Percentiles rank a stretch among this genome's conserved stretches.
These are phyloP conservation scores for Scleromitrula shiraiana DNA, from an alignment of 2,329 filamentous ascomycete genomes.

Conservation along the genomic window DNA sequence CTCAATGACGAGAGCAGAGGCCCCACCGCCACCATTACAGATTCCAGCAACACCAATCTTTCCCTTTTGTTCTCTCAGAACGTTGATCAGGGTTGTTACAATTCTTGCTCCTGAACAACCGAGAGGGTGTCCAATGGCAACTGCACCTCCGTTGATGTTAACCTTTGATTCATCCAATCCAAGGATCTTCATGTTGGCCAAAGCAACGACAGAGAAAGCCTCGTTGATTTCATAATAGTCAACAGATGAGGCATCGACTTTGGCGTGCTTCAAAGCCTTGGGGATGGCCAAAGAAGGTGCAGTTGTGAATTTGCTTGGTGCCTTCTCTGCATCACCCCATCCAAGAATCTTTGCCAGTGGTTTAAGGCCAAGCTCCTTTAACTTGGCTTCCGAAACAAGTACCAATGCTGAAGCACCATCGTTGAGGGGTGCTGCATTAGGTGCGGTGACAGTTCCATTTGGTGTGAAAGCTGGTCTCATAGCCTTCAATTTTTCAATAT, in stretches of 20 bases:
- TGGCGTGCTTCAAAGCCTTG: constrained; percentile 94
- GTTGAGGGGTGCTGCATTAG: constrained; percentile 93
- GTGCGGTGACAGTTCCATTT: constrained; percentile 80
- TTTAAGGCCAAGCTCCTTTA: constrained; percentile 85
- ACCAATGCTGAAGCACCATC: constrained; percentile 90
- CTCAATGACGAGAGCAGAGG: constrained; percentile 89
- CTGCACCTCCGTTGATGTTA: constrained; percentile 90
- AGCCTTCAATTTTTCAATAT: constrained; percentile 71
- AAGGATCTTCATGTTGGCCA: constrained; percentile 93
- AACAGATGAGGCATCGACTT: constrained; percentile 65
- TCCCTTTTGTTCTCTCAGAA: constrained; percentile 81
- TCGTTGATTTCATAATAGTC: constrained; percentile 99
- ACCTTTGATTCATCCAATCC: constrained; percentile 74
- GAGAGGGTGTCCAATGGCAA: constrained; percentile 91
- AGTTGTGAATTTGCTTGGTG: constrained; percentile 92
- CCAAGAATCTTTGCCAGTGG: constrained; percentile 94
- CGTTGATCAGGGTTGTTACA: constrained; percentile 79
- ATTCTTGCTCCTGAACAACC: constrained; percentile 93
- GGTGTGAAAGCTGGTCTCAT: constrained; percentile 80
- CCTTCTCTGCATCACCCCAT: constrained; percentile 90
- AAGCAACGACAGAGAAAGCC: constrained; percentile 92
- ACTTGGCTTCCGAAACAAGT: constrained; percentile 86
- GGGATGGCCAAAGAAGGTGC: constrained; percentile 89
- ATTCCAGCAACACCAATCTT: constrained; percentile 94
- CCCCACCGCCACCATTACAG: constrained; percentile 96